Evolutionary conservation across 768 basidiomycete genomes (phyloP).

Genomic region (Mycena venus): DNA sequence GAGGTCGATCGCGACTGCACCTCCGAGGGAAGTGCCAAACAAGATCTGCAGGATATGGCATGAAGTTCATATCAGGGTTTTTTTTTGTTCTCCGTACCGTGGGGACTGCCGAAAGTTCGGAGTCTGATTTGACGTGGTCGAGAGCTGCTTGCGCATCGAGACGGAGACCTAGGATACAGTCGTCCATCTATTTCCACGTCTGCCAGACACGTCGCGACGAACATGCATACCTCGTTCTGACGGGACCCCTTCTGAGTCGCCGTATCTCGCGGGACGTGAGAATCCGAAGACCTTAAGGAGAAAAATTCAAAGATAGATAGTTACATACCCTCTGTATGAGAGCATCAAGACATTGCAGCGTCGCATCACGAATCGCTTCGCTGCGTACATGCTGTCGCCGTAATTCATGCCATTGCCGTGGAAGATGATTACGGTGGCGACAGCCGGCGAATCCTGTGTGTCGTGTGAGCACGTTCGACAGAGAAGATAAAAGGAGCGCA

Average conservation of each 20-base stretch:
- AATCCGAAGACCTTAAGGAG: neutral
- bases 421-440: constrained; percentile 36
- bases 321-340: constrained; percentile 37
- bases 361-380: constrained; percentile 17
- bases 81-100: neutral
- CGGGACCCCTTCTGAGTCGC: constrained; percentile 33
- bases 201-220: too few relatives aligned
- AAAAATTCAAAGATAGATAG: too few relatives aligned
- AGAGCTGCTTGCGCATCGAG: constrained; percentile 39
- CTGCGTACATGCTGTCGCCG: constrained; percentile 15
- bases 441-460: neutral
- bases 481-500: neutral
- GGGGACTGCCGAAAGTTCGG: constrained; percentile 11
- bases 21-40: constrained; percentile 77
- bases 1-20: constrained; percentile 82
- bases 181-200: neutral
- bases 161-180: constrained; percentile 25
- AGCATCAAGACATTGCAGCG: constrained; percentile 35
- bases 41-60: constrained; percentile 53
- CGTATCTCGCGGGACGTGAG: constrained; percentile 23
- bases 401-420: constrained; percentile 38
- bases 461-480: neutral
- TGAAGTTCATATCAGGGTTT: neutral
- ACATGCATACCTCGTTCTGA: constrained; percentile 27
- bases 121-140: constrained; percentile 26